Percentiles rank a stretch among this genome's conserved stretches.
Conservation (phyloP, 257 asterid species). For the Asclepias syriaca region DNA sequence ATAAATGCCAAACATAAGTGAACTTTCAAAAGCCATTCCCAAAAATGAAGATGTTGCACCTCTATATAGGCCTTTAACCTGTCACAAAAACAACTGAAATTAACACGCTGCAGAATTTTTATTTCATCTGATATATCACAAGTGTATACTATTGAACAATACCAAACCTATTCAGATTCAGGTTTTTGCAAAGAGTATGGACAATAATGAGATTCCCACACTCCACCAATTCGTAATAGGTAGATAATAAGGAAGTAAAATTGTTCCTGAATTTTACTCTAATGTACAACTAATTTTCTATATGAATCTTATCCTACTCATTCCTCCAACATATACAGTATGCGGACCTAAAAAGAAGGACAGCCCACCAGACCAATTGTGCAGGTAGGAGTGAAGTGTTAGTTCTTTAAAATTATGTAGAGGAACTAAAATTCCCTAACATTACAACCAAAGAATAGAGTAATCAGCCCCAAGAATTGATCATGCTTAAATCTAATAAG, state of each 20-base stretch:
- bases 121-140: background rate
- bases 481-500: background rate
- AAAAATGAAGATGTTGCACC: constrained; percentile 90
- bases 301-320: background rate
- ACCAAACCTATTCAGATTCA: background rate
- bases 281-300: background rate
- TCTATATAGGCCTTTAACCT: constrained; percentile 87
- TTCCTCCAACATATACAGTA: background rate
- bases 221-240: background rate
- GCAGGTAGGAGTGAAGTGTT: too few relatives aligned
- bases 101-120: constrained; percentile 1
- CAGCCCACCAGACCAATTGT: background rate
- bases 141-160: background rate
- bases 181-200: background rate
- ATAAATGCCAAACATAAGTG: constrained; percentile 87
- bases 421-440: background rate
- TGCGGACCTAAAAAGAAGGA: background rate
- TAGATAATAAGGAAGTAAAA: background rate
- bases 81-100: constrained; percentile 24
- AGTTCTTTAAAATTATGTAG: background rate
- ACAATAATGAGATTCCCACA: too few relatives aligned
- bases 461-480: background rate
- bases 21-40: constrained; percentile 92
- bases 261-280: background rate
- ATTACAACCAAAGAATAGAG: background rate